Base-by-base conservation (phyloP, 306 rosid genomes). In the Prunus mongolica region DNA sequence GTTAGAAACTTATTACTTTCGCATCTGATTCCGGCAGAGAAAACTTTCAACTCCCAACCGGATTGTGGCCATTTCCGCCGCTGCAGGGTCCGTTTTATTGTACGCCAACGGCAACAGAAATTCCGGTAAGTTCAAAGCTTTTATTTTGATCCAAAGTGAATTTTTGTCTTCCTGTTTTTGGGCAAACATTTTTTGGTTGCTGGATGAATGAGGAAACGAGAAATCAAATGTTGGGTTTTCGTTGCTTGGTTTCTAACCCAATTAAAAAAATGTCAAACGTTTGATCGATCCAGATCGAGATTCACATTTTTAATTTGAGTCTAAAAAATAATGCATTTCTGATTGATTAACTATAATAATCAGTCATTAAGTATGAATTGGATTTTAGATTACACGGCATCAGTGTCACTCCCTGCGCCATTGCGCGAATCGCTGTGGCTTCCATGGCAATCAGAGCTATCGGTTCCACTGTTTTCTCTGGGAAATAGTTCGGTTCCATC, bases 11-110 rank as follows among this genome's bases (percentile, higher is more conserved):
- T 9, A 32, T 34, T n/a, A 34, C 27, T 18, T 70, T n/a, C 44
- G 22, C 2, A 3, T 54, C 32, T n/a, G 32, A 28, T 65, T 32
- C 67, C 76, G 69, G 76, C 88, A 94, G 96, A 78, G 80, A 52
- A 81, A 75, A 13, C 25, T 82, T 72, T 70, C 65, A 16, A 54
- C 52, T 64, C 76, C 54, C 18, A 45, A 74, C 32, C 68, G 84
- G 72, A 67, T 83, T 12, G 83, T 52, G 6, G 91, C 87, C 5
- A 38, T 85, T 12, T 88, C 85, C 0, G 79, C 89, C 12, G 85
- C 70, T 47, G 96, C 69, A 5, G 67, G 95, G 51, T 86, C 92
- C 2, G 65, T 82, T 22, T 13, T 88, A 2, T 44, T 78, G 3
- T 84, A 56, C 34, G 77, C 77, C 34, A 49, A 32, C 18, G 65